Base-by-base conservation (phyloP, 2,329 filamentous ascomycete genomes). In the Claviceps cyperi region DNA sequence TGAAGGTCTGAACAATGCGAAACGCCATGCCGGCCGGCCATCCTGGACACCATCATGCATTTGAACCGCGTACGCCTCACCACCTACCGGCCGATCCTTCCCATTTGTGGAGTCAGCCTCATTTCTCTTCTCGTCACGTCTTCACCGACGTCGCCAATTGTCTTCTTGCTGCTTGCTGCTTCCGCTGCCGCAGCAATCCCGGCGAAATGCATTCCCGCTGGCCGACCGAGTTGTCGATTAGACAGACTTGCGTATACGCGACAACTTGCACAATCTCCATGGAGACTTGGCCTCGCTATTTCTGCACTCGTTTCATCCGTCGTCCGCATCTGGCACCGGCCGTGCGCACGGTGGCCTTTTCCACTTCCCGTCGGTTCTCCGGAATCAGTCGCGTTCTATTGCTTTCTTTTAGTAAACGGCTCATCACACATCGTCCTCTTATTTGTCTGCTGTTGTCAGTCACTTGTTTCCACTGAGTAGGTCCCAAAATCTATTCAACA, bases 401-500 rank as follows among this genome's bases (percentile, higher is more conserved):
- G 15, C 17, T 37, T 3, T 48, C 24, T 19, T 37, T 15, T 35
- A 15, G 17, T 48, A 24, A 44, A 21, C 19, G 37, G 19, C 40
- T 49, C 41, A 19, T 44, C 47, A 48, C 39, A 51, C 43, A 48
- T 48, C 45, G 37, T 14, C 19, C 17, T 39, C 21, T 22, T 24
- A n/a, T 45, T 21, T 28, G 19, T 37, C 24, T 48, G 35, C 32
- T 41, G 41, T 41, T 51, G 45, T 41, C 50, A 51, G 40, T 36
- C 35, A 51, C 46, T 19, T 51, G 36, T 39, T 44, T 47, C 24
- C 35, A 15, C 35, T 39, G 35, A 36, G 32, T 21, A 15, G 36
- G 4, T 17, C 46, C 46, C 44, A 50, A 50, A 52, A 52, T 36
- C 43, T 45, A 50, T 50, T 28, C 46, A 37, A 45, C 36, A 48